phyloP scores from a whole-genome alignment of 768 basidiomycete species.

The Lactarius quietus region DNA sequence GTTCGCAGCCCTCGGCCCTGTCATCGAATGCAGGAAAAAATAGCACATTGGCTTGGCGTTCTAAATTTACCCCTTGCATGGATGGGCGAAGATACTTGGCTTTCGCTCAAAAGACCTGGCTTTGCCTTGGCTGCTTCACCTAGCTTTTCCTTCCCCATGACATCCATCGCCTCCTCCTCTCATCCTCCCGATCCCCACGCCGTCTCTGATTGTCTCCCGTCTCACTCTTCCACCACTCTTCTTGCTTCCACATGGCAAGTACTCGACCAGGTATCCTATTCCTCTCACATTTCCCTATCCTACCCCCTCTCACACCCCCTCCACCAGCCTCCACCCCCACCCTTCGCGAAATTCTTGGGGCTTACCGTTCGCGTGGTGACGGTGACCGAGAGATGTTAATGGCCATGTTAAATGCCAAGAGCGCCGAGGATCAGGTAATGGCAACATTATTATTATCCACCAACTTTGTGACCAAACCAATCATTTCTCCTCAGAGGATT shows the following conservation, averaged over 20 bases:
- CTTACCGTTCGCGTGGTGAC: slow-evolving; percentile 81
- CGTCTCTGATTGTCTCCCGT: slow-evolving; percentile 14
- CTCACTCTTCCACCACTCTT: slow-evolving; percentile 31
- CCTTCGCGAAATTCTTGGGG: slow-evolving; percentile 80
- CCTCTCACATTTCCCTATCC: neutral
- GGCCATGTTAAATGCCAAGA: slow-evolving; percentile 88
- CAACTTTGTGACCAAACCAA: slow-evolving; percentile 8
- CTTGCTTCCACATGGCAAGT: slow-evolving; percentile 44
- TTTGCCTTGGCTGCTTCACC: slow-evolving; percentile 10
- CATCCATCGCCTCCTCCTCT: slow-evolving; percentile 21
- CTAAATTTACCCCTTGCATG: slow-evolving; percentile 26
- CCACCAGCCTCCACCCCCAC: slow-evolving; percentile 70
- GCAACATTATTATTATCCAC: slow-evolving; percentile 27
- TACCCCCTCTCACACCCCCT: slow-evolving; percentile 5
- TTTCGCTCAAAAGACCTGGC: slow-evolving; percentile 26
- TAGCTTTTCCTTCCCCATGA: slow-evolving; percentile 17
- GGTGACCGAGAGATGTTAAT: slow-evolving; percentile 91
- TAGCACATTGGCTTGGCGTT: slow-evolving; percentile 28
- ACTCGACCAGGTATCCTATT: slow-evolving; percentile 42
- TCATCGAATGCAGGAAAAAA: slow-evolving; percentile 15
- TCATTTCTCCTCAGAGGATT: slow-evolving; percentile 48
- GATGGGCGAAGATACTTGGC: slow-evolving; percentile 22
- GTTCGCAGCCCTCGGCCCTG: slow-evolving; percentile 10
- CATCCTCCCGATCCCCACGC: slow-evolving; percentile 14
- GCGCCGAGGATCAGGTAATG: slow-evolving; percentile 84